phyloP scores from a whole-genome alignment of 176 grass and related monocot species.

The Oryza officinalis region DNA sequence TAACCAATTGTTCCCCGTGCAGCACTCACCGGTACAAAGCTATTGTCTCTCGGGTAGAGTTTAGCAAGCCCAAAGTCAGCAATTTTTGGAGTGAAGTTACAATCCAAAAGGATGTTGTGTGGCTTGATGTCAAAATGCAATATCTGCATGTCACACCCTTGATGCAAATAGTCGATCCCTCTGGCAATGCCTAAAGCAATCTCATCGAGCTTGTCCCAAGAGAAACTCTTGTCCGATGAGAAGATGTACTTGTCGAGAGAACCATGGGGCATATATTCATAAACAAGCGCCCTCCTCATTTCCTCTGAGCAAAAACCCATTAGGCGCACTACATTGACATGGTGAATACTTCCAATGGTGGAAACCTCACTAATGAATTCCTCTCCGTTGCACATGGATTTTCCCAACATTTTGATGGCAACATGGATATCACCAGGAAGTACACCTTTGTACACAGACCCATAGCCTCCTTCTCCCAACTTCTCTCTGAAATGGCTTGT shows the following conservation, averaged over 20 bases:
- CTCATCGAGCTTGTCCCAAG: background rate
- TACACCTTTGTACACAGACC: background rate
- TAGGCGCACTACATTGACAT: conserved; percentile 51
- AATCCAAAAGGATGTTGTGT: conserved; percentile 52
- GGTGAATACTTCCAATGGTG: conserved; percentile 57
- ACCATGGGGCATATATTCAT: conserved; percentile 51
- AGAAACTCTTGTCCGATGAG: background rate
- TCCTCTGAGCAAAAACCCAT: conserved; percentile 55
- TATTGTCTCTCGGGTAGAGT: conserved; percentile 36
- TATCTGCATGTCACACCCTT: background rate
- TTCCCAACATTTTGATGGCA: background rate
- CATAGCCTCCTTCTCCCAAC: conserved; percentile 54
- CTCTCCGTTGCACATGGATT: background rate
- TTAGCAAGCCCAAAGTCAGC: conserved; percentile 49
- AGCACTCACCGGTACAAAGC: background rate
- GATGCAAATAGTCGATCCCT: background rate
- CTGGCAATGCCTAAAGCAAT: background rate
- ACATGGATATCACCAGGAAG: background rate
- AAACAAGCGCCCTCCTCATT: conserved; percentile 42
- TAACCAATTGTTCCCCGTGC: too few relatives aligned
- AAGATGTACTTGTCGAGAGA: conserved; percentile 56
- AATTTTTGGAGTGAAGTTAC: conserved; percentile 31
- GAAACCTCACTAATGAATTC: background rate
- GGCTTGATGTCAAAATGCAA: conserved; percentile 51
- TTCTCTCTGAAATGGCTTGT: conserved; percentile 54